These are phyloP conservation scores for Penicillium decumbens DNA, from an alignment of 2,329 filamentous ascomycete genomes.

Conservation along the genomic window DNA sequence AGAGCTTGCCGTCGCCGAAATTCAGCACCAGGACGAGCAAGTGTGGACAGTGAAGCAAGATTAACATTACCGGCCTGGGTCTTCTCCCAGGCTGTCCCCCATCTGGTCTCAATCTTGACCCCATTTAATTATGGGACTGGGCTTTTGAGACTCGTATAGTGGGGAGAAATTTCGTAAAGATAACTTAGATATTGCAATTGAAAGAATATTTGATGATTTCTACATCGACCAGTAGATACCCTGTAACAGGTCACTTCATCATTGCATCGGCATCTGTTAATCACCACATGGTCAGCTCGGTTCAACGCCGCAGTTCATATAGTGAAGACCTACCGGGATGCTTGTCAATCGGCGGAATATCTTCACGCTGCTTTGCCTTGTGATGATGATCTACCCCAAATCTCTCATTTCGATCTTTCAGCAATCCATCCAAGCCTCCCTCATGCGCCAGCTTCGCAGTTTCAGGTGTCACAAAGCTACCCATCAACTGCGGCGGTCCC, in stretches of 20 bases:
- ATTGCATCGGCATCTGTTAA: conserved; percentile 34
- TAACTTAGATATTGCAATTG: neutral
- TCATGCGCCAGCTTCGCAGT: conserved; percentile 22
- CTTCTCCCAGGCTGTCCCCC: conserved; percentile 32
- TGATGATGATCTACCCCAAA: conserved; percentile 50
- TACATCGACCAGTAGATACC: neutral
- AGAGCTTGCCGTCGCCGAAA: conserved; percentile 53
- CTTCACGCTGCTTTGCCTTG: conserved; percentile 52
- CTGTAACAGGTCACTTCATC: conserved; percentile 14
- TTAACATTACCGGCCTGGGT: conserved; percentile 34
- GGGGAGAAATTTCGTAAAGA: conserved; percentile 40
- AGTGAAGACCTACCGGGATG: conserved; percentile 32
- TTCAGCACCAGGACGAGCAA: conserved; percentile 47
- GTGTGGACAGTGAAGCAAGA: conserved; percentile 59
- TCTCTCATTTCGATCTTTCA: conserved; percentile 51
- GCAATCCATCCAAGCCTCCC: conserved; percentile 32
- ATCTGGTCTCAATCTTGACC: conserved; percentile 39
- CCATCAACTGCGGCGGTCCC: conserved; percentile 61
- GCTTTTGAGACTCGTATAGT: conserved; percentile 35
- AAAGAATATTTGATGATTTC: neutral
- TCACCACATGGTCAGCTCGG: conserved; percentile 2
- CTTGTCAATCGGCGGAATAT: conserved; percentile 40
- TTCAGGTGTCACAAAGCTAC: conserved; percentile 47
- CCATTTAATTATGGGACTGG: conserved; percentile 47
- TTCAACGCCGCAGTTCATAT: neutral